Percentiles rank a stretch among this genome's conserved stretches.
Conservation (phyloP, 2,329 filamentous ascomycete species). For the Diaporthe caulivora region DNA sequence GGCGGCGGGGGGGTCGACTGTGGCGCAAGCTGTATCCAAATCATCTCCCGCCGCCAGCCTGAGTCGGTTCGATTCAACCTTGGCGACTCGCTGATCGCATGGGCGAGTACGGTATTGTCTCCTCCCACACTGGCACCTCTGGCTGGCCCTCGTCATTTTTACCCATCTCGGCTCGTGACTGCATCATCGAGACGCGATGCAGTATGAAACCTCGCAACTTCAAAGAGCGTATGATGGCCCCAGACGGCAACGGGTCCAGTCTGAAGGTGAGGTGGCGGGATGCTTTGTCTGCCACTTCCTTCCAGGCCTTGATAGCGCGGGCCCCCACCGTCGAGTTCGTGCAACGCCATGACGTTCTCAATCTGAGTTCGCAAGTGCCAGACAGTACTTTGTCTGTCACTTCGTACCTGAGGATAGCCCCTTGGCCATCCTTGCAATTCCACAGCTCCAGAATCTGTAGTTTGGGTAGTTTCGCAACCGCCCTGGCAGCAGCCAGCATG, state of each 20-base stretch:
- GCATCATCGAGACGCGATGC: neutral
- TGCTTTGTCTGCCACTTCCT: neutral
- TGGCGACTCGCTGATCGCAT: neutral
- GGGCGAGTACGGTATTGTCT: neutral
- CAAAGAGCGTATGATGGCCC: neutral
- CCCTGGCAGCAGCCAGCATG: neutral
- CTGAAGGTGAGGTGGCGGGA: slow-evolving; percentile 6
- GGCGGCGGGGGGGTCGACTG: neutral
- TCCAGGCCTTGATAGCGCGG: neutral
- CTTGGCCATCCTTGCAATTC: slow-evolving; percentile 8
- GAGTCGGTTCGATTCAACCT: neutral
- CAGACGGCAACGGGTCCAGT: slow-evolving; percentile 9
- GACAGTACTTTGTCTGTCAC: neutral
- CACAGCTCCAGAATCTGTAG: slow-evolving; percentile 32
- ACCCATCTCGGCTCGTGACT: neutral
- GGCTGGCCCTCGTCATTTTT: neutral
- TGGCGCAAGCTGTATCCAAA: slow-evolving; percentile 30
- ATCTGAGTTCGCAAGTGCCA: neutral
- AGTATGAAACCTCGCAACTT: slow-evolving; percentile 7
- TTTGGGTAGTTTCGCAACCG: neutral
- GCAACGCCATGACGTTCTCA: neutral
- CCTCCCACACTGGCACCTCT: neutral
- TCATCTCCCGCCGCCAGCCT: no score
- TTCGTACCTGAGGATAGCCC: slow-evolving; percentile 17
- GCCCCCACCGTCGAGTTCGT: neutral